These are phyloP conservation scores for Linum lewisii DNA, from an alignment of 345 rosid genomes.

Conservation along the genomic window DNA sequence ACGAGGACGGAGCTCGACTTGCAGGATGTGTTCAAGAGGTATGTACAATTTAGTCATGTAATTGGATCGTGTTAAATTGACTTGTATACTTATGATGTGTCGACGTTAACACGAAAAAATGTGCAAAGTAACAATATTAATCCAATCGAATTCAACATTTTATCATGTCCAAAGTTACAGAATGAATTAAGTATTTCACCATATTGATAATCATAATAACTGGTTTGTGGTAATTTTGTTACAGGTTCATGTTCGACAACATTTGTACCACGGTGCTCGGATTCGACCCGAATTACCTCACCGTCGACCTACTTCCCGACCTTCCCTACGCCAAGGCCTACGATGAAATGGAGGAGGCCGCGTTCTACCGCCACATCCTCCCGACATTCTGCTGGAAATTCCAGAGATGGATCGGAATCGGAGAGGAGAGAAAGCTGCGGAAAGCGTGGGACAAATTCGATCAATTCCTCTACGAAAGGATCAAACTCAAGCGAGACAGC, in stretches of 20 bases:
- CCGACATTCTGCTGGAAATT: neutral
- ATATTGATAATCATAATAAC: no score
- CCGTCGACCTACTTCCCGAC: neutral
- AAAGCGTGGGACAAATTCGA: neutral
- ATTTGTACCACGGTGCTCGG: neutral
- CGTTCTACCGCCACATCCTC: neutral
- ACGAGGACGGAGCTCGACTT: neutral
- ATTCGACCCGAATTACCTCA: neutral
- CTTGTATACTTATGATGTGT: no score
- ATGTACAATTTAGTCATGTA: no score
- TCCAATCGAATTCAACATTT: no score
- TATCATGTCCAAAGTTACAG: no score
- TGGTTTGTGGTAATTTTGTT: no score
- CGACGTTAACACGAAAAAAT: no score
- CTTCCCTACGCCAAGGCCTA: neutral
- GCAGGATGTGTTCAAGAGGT: constrained; percentile 2
- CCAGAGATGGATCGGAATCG: neutral
- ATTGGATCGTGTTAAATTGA: no score
- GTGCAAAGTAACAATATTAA: no score
- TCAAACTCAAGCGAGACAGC: constrained; percentile 24
- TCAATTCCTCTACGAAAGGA: constrained; percentile 12
- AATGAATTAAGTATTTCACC: no score
- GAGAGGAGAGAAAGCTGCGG: neutral
- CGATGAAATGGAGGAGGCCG: neutral
- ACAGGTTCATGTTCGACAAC: neutral